A percentile compares a stretch with the other conserved stretches of the same genome.
These are phyloP conservation scores for Clitoria ternatea DNA, from an alignment of 306 rosid species.

Conservation along the genomic window DNA sequence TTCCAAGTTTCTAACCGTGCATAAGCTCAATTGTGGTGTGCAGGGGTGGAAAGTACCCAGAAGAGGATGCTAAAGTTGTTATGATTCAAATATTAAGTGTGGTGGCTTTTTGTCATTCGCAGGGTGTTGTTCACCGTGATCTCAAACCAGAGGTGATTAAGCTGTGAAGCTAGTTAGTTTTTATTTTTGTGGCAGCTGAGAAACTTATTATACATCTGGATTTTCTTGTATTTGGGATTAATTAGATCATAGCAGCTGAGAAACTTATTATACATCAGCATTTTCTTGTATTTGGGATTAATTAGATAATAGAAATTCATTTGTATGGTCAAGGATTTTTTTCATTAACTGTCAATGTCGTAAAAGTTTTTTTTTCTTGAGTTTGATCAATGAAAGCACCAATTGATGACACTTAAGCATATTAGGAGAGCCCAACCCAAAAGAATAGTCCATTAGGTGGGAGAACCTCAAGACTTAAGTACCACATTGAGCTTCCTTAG, in stretches of 20 bases:
- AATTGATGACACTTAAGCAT: too few relatives aligned
- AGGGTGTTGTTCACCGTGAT: constrained; percentile 13
- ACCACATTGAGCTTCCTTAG: too few relatives aligned
- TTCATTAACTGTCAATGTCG: background rate
- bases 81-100: constrained; percentile 43
- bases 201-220: background rate
- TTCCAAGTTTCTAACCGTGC: constrained; percentile 14
- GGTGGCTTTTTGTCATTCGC: constrained; percentile 11
- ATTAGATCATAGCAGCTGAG: background rate
- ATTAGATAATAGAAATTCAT: background rate
- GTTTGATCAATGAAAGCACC: too few relatives aligned
- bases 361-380: too few relatives aligned
- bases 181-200: background rate
- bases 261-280: background rate
- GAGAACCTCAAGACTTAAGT: too few relatives aligned
- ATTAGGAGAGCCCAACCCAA: too few relatives aligned
- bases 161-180: background rate
- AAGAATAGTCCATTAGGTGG: too few relatives aligned
- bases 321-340: background rate
- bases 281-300: constrained; percentile 2
- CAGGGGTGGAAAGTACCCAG: constrained; percentile 61
- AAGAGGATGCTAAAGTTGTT: constrained; percentile 43
- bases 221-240: background rate
- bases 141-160: constrained; percentile 54
- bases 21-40: constrained; percentile 1